Evolutionary conservation across 2,329 filamentous ascomycete species (phyloP).

Genomic region (Karstenula rhodostoma): DNA sequence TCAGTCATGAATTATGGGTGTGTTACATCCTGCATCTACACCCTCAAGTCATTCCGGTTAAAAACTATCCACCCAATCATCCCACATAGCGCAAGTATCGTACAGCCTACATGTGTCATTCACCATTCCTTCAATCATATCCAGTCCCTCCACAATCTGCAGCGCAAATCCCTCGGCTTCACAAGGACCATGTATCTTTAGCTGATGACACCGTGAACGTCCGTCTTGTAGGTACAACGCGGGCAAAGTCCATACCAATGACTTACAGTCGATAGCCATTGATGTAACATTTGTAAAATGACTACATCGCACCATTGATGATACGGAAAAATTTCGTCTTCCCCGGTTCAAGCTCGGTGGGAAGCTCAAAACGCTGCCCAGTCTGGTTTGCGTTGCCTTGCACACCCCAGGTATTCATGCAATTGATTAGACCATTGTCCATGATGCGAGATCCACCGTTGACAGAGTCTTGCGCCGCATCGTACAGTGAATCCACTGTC

Average conservation of each 20-base stretch:
- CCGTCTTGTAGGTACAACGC: constrained; percentile 48
- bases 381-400: constrained; percentile 9
- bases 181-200: constrained; percentile 36
- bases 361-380: constrained; percentile 19
- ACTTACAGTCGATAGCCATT: constrained; percentile 50
- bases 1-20: not conserved
- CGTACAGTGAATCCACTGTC: constrained; percentile 39
- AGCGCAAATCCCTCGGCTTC: constrained; percentile 52
- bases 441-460: constrained; percentile 39
- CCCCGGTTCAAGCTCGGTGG: constrained; percentile 46
- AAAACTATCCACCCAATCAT: constrained; percentile 27
- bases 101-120: constrained; percentile 27
- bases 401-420: constrained; percentile 15
- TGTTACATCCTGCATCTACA: constrained; percentile 7
- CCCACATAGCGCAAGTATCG: constrained; percentile 32
- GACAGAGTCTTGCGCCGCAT: constrained; percentile 23
- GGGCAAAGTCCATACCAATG: constrained; percentile 50
- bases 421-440: constrained; percentile 25
- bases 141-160: constrained; percentile 57
- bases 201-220: constrained; percentile 48
- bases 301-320: constrained; percentile 50
- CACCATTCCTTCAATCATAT: constrained; percentile 21
- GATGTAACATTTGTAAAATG: constrained; percentile 48
- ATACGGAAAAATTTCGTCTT: constrained; percentile 51
- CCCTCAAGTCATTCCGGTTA: constrained; percentile 34